A percentile compares a stretch with the other conserved stretches of the same genome.
phyloP scores from a whole-genome alignment of 148 eudicot genomes.

The Cornus suecica region DNA sequence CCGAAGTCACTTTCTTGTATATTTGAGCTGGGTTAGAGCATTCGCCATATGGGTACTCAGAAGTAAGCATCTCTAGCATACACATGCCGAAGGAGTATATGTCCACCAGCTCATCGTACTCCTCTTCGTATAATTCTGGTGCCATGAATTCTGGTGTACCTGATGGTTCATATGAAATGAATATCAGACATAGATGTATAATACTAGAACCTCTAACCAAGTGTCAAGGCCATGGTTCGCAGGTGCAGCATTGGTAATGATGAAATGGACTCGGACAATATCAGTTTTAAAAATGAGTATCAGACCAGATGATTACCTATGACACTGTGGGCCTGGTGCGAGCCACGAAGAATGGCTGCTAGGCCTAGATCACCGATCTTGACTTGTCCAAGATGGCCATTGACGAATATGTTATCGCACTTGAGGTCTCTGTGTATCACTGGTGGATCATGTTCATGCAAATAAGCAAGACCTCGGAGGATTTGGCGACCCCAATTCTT shows the following conservation, averaged over 20 bases:
- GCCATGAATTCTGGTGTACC: conserved; percentile 98
- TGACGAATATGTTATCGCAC: conserved; percentile 89
- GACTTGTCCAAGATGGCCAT: conserved; percentile 91
- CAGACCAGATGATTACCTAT: conserved; percentile 35
- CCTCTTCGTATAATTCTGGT: conserved; percentile 80
- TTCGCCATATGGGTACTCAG: conserved; percentile 75
- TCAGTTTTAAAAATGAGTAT: too few relatives aligned
- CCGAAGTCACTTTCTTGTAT: conserved; percentile 84
- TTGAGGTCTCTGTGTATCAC: conserved; percentile 89
- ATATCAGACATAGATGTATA: too few relatives aligned
- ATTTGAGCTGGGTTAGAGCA: conserved; percentile 87
- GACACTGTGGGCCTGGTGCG: conserved; percentile 76
- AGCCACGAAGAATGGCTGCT: conserved; percentile 69
- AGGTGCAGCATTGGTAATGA: too few relatives aligned
- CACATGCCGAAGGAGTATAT: conserved; percentile 93
- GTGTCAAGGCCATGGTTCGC: too few relatives aligned
- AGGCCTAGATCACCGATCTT: conserved; percentile 96
- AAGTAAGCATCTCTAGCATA: conserved; percentile 78
- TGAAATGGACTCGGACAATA: too few relatives aligned
- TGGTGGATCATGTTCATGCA: conserved; percentile 80
- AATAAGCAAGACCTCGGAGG: conserved; percentile 65
- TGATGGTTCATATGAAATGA: conserved; percentile 14
- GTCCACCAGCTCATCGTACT: conserved; percentile 75
- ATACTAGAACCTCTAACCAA: not conserved
- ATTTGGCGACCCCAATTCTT: conserved; percentile 90